Conservation (phyloP, 306 rosid species). For the Pueraria montana region DNA sequence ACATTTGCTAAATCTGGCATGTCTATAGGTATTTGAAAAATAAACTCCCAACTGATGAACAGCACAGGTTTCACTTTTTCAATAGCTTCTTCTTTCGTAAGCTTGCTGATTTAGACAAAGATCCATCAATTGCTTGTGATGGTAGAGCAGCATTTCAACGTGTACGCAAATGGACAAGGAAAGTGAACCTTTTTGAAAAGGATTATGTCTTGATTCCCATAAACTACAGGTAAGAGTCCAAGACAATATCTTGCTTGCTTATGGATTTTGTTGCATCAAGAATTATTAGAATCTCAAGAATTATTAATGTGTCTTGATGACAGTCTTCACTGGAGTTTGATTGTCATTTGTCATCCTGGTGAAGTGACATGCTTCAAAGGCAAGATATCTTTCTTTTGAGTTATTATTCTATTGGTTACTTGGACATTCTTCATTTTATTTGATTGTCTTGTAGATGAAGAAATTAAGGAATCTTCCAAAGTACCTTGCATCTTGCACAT, state of each 20-base stretch:
- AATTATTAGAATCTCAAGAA: conserved; percentile 1
- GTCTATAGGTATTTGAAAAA: conserved; percentile 67
- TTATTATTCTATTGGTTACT: conserved; percentile 42
- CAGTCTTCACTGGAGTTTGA: conserved; percentile 87
- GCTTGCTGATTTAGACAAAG: conserved; percentile 80
- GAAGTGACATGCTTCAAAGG: conserved; percentile 63
- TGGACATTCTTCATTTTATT: conserved; percentile 34
- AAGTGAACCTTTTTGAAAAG: conserved; percentile 69
- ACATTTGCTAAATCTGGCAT: conserved; percentile 44
- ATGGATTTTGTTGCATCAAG: conserved; percentile 40
- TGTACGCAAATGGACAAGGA: conserved; percentile 81
- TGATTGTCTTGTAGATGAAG: conserved; percentile 58
- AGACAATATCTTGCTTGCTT: conserved; percentile 32
- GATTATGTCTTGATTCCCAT: conserved; percentile 78
- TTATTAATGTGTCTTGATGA: conserved; percentile 43
- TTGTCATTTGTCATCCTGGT: conserved; percentile 80
- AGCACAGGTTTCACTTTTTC: conserved; percentile 70
- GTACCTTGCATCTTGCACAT: conserved; percentile 84
- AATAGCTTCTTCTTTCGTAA: conserved; percentile 86
- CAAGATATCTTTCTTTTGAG: conserved; percentile 44
- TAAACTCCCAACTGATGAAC: conserved; percentile 56
- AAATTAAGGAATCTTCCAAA: conserved; percentile 53
- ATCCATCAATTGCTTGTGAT: conserved; percentile 67
- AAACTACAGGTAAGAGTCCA: conserved; percentile 68
- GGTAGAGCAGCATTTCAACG: conserved; percentile 74